These are phyloP conservation scores for Thraustochytrium striatum DNA, from an alignment of 352 stramenopile species.

Conservation along the genomic window DNA sequence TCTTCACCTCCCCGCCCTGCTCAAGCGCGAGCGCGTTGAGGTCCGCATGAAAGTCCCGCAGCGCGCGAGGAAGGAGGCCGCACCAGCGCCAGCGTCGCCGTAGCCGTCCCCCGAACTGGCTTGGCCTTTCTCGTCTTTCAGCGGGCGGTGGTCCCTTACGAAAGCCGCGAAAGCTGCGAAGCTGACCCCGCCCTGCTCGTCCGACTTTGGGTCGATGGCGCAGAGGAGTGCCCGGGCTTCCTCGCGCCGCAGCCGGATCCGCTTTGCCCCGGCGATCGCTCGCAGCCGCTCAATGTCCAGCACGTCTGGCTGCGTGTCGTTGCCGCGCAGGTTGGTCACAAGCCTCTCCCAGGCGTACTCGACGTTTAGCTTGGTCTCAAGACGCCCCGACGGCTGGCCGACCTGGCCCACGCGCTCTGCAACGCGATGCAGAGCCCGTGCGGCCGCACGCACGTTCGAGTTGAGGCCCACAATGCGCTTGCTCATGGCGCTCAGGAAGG, in stretches of 20 bases:
- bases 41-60: slow-evolving; percentile 5
- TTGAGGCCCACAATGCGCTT: neutral
- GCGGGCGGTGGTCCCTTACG: neutral
- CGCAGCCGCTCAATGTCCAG: neutral
- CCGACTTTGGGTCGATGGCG: slow-evolving; percentile 1
- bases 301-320: neutral
- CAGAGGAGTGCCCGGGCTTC: neutral
- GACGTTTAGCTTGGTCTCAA: neutral
- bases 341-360: slow-evolving; percentile 24
- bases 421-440: neutral
- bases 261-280: neutral
- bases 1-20: neutral
- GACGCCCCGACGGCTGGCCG: neutral
- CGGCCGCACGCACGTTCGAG: neutral
- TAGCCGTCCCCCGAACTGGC: no score
- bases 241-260: neutral
- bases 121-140: neutral
- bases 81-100: no score
- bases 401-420: neutral
- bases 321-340: neutral
- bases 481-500: neutral
- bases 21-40: neutral
- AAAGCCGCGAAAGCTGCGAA: slow-evolving; percentile 19
- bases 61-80: neutral
- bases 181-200: neutral